phyloP scores from a whole-genome alignment of 352 stramenopile species.

The Globisporangium perplexum region DNA sequence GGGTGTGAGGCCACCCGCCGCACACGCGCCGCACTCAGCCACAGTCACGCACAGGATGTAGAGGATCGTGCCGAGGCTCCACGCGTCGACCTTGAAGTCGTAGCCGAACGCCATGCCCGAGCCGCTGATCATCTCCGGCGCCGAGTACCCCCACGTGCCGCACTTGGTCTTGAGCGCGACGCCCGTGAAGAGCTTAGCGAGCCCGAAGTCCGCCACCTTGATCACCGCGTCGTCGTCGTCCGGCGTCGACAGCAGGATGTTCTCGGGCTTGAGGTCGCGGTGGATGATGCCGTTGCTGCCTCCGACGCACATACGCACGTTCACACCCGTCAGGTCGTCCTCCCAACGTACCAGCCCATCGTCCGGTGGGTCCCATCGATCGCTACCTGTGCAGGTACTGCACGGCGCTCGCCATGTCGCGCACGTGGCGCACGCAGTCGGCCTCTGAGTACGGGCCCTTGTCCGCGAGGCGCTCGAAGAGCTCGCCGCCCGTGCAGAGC shows the following conservation, averaged over 20 bases:
- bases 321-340: too few relatives aligned
- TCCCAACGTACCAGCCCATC: too few relatives aligned
- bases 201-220: constrained; percentile 82
- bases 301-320: background rate
- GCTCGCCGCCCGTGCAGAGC: constrained; percentile 73
- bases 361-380: too few relatives aligned
- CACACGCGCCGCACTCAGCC: too few relatives aligned
- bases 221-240: constrained; percentile 56
- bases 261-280: constrained; percentile 95
- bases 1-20: too few relatives aligned
- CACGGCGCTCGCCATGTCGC: constrained; percentile 61
- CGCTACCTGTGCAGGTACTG: constrained; percentile 68
- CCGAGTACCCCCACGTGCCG: constrained; percentile 77
- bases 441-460: constrained; percentile 81
- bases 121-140: constrained; percentile 81
- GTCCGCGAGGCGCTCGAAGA: constrained; percentile 76
- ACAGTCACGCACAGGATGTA: constrained; percentile 76
- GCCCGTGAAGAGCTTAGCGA: constrained; percentile 76
- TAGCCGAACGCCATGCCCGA: constrained; percentile 67
- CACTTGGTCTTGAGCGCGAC: constrained; percentile 76
- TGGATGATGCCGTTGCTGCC: constrained; percentile 84
- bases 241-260: constrained; percentile 86
- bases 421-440: constrained; percentile 68
- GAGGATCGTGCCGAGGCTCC: constrained; percentile 82
- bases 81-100: constrained; percentile 83